Percentiles rank a stretch among this genome's conserved stretches.
Conservation (phyloP, 495 filamentous ascomycete species). For the Xylaria nigripes region DNA sequence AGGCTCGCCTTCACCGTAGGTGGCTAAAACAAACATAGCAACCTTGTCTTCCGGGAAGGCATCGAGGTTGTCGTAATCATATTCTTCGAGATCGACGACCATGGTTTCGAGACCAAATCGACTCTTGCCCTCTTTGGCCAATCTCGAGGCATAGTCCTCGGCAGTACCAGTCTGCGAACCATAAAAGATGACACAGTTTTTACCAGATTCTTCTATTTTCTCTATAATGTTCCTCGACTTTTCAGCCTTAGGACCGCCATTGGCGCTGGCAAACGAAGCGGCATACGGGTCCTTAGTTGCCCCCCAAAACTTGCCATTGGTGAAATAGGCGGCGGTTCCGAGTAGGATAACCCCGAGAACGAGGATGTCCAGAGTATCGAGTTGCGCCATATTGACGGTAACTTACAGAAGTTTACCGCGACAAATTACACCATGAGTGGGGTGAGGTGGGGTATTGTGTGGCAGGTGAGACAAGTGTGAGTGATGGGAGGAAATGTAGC, state of each 20-base stretch:
- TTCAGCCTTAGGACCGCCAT: constrained; percentile 70
- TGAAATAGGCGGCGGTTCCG: constrained; percentile 91
- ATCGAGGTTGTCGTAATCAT: constrained; percentile 94
- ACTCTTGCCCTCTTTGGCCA: constrained; percentile 96
- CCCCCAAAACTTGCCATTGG: constrained; percentile 90
- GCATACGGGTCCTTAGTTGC: constrained; percentile 83
- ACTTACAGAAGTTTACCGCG: background rate
- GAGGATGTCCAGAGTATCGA: constrained; percentile 88
- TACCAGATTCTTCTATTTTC: constrained; percentile 90
- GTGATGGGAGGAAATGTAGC: background rate
- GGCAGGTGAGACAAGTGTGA: background rate
- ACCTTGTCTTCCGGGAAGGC: constrained; percentile 81
- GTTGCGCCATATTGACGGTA: constrained; percentile 67
- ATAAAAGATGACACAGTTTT: constrained; percentile 98
- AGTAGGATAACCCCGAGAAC: constrained; percentile 79
- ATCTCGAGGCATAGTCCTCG: constrained; percentile 94
- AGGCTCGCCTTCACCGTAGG: constrained; percentile 96
- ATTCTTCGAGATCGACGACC: constrained; percentile 96
- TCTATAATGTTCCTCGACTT: constrained; percentile 88
- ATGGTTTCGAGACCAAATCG: constrained; percentile 96
- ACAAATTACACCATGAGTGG: background rate
- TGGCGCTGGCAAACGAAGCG: constrained; percentile 53
- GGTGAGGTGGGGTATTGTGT: background rate
- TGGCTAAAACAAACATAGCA: constrained; percentile 91
- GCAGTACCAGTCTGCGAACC: constrained; percentile 97